A percentile compares a stretch with the other conserved stretches of the same genome.
Conservation (phyloP, 2,329 filamentous ascomycete genomes). For the Hymenoscyphus fraxineus region DNA sequence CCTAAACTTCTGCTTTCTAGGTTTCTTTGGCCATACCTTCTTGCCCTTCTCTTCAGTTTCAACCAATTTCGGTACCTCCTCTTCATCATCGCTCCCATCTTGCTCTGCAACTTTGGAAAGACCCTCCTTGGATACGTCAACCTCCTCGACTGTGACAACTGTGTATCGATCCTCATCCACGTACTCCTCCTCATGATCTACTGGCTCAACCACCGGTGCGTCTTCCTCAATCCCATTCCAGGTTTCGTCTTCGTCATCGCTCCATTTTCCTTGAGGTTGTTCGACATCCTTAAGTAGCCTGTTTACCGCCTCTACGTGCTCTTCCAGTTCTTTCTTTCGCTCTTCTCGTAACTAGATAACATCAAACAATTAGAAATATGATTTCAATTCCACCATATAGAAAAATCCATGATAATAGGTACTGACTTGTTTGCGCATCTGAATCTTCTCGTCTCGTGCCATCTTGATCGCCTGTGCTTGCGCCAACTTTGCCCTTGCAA, state of each 20-base stretch:
- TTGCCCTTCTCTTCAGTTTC: constrained; percentile 30
- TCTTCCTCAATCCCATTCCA: constrained; percentile 64
- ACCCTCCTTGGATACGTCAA: constrained; percentile 73
- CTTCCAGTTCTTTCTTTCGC: constrained; percentile 74
- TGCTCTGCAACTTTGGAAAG: constrained; percentile 52
- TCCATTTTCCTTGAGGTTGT: constrained; percentile 38
- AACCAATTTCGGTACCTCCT: constrained; percentile 36
- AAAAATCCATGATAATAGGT: neutral
- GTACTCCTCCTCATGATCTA: constrained; percentile 85
- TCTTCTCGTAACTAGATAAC: constrained; percentile 72
- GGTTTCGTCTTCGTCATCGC: constrained; percentile 47
- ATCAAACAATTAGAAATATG: constrained; percentile 11
- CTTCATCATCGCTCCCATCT: constrained; percentile 35
- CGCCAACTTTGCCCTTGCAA: constrained; percentile 77
- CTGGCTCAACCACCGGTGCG: constrained; percentile 42
- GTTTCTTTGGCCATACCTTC: constrained; percentile 37
- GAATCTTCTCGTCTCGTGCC: constrained; percentile 72
- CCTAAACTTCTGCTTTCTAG: constrained; percentile 46
- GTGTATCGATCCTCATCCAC: constrained; percentile 95
- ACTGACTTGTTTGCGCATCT: constrained; percentile 70
- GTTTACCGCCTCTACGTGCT: constrained; percentile 75
- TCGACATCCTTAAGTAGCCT: constrained; percentile 43
- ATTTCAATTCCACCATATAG: neutral
- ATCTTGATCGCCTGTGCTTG: constrained; percentile 76
- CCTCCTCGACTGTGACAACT: constrained; percentile 87